Evolutionary conservation across 129 eudicot genomes (phyloP).

Genomic region (Logfia minima): DNA sequence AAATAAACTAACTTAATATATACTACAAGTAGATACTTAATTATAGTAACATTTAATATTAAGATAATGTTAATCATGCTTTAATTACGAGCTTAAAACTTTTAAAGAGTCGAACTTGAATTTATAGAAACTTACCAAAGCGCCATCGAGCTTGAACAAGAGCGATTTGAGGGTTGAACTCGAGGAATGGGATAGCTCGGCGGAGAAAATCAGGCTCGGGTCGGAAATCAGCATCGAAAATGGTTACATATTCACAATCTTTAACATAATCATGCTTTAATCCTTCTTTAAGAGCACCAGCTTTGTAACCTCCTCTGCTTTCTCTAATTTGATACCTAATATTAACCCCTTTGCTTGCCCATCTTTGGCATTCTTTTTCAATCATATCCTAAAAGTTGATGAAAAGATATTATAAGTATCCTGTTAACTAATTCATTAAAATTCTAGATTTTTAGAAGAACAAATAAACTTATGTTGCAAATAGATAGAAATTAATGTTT

Average conservation of each 20-base stretch:
- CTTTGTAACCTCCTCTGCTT: conserved; percentile 89
- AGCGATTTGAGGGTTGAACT: conserved; percentile 80
- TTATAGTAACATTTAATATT: too few relatives aligned
- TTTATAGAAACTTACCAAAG: conserved; percentile 61
- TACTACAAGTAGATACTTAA: too few relatives aligned
- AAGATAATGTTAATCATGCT: too few relatives aligned
- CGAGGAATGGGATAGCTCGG: conserved; percentile 81
- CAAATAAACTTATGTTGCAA: not conserved
- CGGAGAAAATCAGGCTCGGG: conserved; percentile 95
- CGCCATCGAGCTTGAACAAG: conserved; percentile 98
- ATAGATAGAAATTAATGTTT: not conserved
- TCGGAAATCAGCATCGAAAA: conserved; percentile 95
- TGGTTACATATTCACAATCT: conserved; percentile 81
- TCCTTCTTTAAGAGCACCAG: conserved; percentile 99
- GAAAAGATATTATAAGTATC: not conserved
- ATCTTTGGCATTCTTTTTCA: conserved; percentile 89
- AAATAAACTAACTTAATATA: not conserved
- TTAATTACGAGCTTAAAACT: not conserved
- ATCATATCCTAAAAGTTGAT: conserved; percentile 65
- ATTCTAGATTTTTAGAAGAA: not conserved
- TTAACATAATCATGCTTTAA: conserved; percentile 78
- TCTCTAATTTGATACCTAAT: conserved; percentile 89
- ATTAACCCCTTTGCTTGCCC: conserved; percentile 98
- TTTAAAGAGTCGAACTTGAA: not conserved
- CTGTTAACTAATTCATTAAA: not conserved